Conservation (phyloP, 768 basidiomycete genomes). For the Tricholoma saponaceum region DNA sequence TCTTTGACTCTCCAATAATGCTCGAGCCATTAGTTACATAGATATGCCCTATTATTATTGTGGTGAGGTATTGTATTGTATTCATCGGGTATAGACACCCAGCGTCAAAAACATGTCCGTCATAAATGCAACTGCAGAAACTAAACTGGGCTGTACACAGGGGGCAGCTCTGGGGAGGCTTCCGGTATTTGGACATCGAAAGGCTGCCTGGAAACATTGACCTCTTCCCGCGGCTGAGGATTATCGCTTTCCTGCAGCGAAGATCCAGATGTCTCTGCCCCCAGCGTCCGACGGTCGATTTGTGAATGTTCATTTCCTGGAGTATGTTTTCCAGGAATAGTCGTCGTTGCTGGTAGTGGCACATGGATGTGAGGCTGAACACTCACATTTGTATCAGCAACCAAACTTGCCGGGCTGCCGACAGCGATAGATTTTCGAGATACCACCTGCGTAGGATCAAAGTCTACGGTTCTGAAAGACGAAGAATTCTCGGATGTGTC, state of each 20-base stretch:
- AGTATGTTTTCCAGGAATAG: background rate
- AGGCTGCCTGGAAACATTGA: background rate
- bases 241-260: background rate
- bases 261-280: background rate
- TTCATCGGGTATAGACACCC: too few relatives aligned
- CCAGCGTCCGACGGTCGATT: background rate
- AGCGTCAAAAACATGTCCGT: background rate
- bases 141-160: slow-evolving; percentile 27
- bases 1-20: too few relatives aligned
- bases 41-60: too few relatives aligned
- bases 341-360: background rate
- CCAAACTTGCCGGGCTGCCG: background rate
- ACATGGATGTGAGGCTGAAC: background rate
- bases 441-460: background rate
- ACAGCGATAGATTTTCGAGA: slow-evolving; percentile 6
- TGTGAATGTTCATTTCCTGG: background rate
- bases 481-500: background rate
- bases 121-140: background rate
- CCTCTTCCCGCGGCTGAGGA: background rate
- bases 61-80: background rate
- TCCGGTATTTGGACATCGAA: background rate
- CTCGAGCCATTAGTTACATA: too few relatives aligned
- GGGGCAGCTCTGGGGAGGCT: slow-evolving; percentile 23
- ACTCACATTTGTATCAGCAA: background rate
- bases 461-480: slow-evolving; percentile 2